These are phyloP conservation scores for Hyaloscypha hepaticicola DNA, from an alignment of 495 filamentous ascomycete species.

Conservation along the genomic window DNA sequence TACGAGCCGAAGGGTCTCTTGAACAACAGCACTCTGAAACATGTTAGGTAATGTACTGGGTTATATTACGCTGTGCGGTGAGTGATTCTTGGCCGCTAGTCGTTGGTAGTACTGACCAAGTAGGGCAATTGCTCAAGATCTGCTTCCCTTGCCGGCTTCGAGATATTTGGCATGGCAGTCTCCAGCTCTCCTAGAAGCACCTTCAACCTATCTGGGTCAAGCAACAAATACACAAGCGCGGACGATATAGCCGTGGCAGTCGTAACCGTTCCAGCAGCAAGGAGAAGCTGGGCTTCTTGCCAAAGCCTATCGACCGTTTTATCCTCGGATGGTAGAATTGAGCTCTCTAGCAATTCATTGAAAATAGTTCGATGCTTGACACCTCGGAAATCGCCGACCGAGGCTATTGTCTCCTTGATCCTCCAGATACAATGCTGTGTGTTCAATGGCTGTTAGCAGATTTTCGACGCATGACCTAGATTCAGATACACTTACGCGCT, in stretches of 20 bases:
- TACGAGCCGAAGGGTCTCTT: conserved; percentile 12
- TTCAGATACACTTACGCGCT: conserved; percentile 7
- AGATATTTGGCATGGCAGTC: conserved; percentile 22
- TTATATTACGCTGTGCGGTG: no score
- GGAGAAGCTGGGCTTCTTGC: conserved; percentile 31
- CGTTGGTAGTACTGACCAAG: conserved; percentile 9
- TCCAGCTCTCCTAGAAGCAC: conserved; percentile 35
- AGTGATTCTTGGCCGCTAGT: background rate
- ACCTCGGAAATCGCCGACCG: conserved; percentile 8
- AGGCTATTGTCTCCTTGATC: conserved; percentile 13
- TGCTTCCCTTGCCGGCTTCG: conserved; percentile 12
- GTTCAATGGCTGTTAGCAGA: background rate
- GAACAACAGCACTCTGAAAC: conserved; percentile 8
- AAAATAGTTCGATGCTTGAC: conserved; percentile 19
- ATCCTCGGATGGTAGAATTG: conserved; percentile 33
- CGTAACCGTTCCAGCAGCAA: conserved; percentile 39
- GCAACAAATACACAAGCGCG: conserved; percentile 35
- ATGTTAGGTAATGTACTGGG: background rate
- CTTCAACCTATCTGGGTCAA: conserved; percentile 27
- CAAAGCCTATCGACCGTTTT: conserved; percentile 29
- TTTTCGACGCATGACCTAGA: background rate
- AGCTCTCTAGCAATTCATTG: conserved; percentile 8
- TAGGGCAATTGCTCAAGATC: conserved; percentile 35
- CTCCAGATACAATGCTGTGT: background rate
- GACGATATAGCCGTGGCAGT: conserved; percentile 32